These are phyloP conservation scores for Fusarium staphyleae DNA, from an alignment of 2,329 filamentous ascomycete genomes.

Conservation along the genomic window DNA sequence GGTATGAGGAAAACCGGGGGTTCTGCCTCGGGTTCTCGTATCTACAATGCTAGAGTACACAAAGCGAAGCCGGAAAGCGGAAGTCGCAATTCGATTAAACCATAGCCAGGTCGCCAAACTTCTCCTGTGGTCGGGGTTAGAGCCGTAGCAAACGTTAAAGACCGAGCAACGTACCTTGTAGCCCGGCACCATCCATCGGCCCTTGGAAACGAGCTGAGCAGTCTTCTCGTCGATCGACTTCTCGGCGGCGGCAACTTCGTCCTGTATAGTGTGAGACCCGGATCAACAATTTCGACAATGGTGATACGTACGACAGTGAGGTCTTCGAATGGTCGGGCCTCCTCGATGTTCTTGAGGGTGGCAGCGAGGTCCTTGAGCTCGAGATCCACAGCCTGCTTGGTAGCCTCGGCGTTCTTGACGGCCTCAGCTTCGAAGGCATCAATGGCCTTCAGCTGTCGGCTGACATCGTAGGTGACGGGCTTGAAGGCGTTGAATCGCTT, in stretches of 20 bases:
- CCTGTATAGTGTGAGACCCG: constrained; percentile 60
- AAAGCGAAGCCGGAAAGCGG: constrained; percentile 57
- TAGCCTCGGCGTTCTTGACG: constrained; percentile 94
- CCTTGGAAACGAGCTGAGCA: constrained; percentile 91
- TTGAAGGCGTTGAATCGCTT: constrained; percentile 92
- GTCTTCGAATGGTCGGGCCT: constrained; percentile 92
- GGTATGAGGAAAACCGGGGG: constrained; percentile 45
- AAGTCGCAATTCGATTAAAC: constrained; percentile 69
- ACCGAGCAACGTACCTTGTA: constrained; percentile 80
- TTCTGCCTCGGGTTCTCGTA: constrained; percentile 55
- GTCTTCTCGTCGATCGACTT: constrained; percentile 99
- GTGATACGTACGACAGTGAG: constrained; percentile 86
- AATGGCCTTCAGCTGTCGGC: constrained; percentile 95
- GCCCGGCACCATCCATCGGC: constrained; percentile 96
- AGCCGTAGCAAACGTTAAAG: constrained; percentile 6
- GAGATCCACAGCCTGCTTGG: constrained; percentile 93
- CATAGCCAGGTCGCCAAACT: constrained; percentile 96
- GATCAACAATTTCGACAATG: not conserved
- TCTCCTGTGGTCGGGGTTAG: constrained; percentile 76
- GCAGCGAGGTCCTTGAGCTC: constrained; percentile 94
- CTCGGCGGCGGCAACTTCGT: constrained; percentile 92
- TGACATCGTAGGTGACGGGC: constrained; percentile 90
- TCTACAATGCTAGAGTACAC: constrained; percentile 77
- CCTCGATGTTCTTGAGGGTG: constrained; percentile 97
- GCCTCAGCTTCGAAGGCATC: constrained; percentile 98